These are phyloP conservation scores for Nigrograna mackinnonii DNA, from an alignment of 2,329 filamentous ascomycete genomes.

Conservation along the genomic window DNA sequence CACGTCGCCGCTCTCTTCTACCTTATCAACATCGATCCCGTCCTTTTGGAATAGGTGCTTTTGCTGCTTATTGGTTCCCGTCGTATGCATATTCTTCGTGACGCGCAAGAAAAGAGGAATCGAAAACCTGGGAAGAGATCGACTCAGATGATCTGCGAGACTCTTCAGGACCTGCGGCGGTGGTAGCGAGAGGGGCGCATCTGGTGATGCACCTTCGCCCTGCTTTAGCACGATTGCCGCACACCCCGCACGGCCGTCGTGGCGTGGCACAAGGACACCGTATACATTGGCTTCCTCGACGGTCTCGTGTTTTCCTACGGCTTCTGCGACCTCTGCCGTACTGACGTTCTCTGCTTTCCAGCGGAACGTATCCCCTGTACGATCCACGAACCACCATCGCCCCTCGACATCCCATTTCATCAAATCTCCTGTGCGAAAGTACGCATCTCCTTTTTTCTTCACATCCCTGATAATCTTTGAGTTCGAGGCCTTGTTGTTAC, in stretches of 20 bases:
- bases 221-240: slow-evolving; percentile 42
- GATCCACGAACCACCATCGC: slow-evolving; percentile 42
- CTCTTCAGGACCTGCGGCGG: slow-evolving; percentile 15
- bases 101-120: slow-evolving; percentile 49
- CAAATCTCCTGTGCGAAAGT: slow-evolving; percentile 42
- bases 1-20: slow-evolving; percentile 39
- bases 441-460: slow-evolving; percentile 38
- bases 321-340: slow-evolving; percentile 48
- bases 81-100: slow-evolving; percentile 43
- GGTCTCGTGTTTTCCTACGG: slow-evolving; percentile 40
- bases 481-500: slow-evolving; percentile 34
- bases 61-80: slow-evolving; percentile 53
- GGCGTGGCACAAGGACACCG: slow-evolving; percentile 47
- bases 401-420: slow-evolving; percentile 34
- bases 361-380: slow-evolving; percentile 44
- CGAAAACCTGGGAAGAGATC: slow-evolving; percentile 46
- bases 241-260: slow-evolving; percentile 51
- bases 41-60: slow-evolving; percentile 46
- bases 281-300: slow-evolving; percentile 50
- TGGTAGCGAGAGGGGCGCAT: slow-evolving; percentile 13
- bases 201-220: slow-evolving; percentile 7
- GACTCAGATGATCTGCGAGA: slow-evolving; percentile 40
- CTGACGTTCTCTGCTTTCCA: slow-evolving; percentile 52
- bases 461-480: slow-evolving; percentile 39
- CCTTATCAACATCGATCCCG: slow-evolving; percentile 44